Conservation (phyloP, 2,329 filamentous ascomycete species). For the Fusarium mexicanum region DNA sequence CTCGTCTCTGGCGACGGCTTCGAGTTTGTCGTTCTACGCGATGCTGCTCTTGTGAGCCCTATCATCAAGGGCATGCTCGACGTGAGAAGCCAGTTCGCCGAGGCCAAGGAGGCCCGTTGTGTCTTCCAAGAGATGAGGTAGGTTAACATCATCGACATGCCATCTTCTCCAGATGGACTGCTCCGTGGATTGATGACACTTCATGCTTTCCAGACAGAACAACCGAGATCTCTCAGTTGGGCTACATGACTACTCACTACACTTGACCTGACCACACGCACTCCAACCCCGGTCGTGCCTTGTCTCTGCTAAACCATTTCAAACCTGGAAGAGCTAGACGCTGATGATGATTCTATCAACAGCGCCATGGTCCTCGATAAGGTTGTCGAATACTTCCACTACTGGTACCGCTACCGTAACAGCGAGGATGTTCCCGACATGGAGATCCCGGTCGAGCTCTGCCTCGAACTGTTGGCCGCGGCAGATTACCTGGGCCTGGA, state of each 20-base stretch:
- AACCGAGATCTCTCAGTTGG: constrained; percentile 46
- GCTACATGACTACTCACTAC: constrained; percentile 65
- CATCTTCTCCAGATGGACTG: constrained; percentile 16
- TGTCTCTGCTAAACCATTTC: constrained; percentile 15
- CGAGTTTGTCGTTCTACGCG: constrained; percentile 79
- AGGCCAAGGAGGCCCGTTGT: constrained; percentile 72
- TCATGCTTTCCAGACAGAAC: constrained; percentile 60
- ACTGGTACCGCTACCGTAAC: constrained; percentile 78
- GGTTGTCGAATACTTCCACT: constrained; percentile 85
- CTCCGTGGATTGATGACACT: constrained; percentile 50
- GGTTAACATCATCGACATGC: constrained; percentile 32
- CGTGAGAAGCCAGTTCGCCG: constrained; percentile 72
- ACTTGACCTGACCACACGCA: constrained; percentile 68
- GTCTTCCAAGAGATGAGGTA: constrained; percentile 79
- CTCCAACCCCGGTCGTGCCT: constrained; percentile 23
- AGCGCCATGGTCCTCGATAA: constrained; percentile 81
- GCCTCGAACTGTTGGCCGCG: constrained; percentile 79
- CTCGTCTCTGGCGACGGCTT: constrained; percentile 80
- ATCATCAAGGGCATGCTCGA: constrained; percentile 81
- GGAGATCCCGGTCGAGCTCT: constrained; percentile 82
- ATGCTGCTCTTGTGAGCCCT: constrained; percentile 74
- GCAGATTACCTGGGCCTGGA: constrained; percentile 80
- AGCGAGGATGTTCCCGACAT: constrained; percentile 80
- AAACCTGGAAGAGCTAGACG: constrained; percentile 27
- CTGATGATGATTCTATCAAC: constrained; percentile 40